Conservation (phyloP, 2,329 filamentous ascomycete genomes). For the Alternaria brassicae region DNA sequence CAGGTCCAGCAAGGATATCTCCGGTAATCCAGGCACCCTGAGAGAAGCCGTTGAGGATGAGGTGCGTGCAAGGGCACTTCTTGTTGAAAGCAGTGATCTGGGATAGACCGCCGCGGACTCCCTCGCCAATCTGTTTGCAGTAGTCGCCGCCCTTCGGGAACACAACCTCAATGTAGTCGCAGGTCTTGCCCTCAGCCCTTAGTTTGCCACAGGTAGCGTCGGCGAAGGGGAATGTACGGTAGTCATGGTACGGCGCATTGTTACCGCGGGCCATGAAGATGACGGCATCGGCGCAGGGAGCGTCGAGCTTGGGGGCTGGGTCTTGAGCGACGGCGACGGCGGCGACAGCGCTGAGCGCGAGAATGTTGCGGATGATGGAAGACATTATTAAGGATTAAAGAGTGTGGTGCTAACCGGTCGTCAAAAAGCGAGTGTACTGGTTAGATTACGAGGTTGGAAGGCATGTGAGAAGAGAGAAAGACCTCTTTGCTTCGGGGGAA, state of each 20-base stretch:
- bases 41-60: slow-evolving; percentile 67
- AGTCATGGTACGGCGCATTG: slow-evolving; percentile 32
- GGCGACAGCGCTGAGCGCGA: slow-evolving; percentile 33
- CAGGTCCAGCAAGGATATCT: slow-evolving; percentile 62
- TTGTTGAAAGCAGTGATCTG: slow-evolving; percentile 62
- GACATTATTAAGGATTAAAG: slow-evolving; percentile 39
- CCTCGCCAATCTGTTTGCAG: slow-evolving; percentile 28
- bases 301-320: slow-evolving; percentile 34
- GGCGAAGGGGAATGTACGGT: slow-evolving; percentile 30
- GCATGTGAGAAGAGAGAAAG: slow-evolving; percentile 31
- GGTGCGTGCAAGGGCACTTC: slow-evolving; percentile 61
- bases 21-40: slow-evolving; percentile 67
- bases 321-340: slow-evolving; percentile 42
- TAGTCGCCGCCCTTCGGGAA: slow-evolving; percentile 24
- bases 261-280: slow-evolving; percentile 37
- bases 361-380: slow-evolving; percentile 31
- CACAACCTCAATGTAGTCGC: slow-evolving; percentile 35
- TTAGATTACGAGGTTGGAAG: slow-evolving; percentile 30
- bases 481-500: slow-evolving; percentile 25
- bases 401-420: slow-evolving; percentile 24
- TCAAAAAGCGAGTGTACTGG: slow-evolving; percentile 33
- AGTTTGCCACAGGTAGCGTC: slow-evolving; percentile 32
- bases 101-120: slow-evolving; percentile 28
- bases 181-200: slow-evolving; percentile 31
- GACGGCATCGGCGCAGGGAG: slow-evolving; percentile 31